Base-by-base conservation (phyloP, 2,329 filamentous ascomycete species). In the Ophiostoma sp. region DNA sequence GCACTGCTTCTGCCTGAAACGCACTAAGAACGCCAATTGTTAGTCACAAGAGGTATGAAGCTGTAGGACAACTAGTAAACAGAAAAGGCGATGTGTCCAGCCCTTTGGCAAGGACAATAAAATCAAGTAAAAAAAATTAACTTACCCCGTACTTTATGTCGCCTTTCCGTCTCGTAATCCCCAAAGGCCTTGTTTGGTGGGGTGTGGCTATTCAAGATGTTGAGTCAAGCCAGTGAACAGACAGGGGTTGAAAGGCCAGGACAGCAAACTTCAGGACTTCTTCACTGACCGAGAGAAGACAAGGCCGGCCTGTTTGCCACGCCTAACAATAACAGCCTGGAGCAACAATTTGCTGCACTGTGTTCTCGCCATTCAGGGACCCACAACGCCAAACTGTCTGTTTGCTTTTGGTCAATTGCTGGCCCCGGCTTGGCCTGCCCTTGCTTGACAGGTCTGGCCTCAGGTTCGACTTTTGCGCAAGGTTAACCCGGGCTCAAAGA, bases 1-100 rank as follows among this genome's bases (percentile, higher is more conserved):
- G 61, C 61, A 66, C 61, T 45, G 50, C 59, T 45, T 66, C 36
- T 28, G 36, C 36, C 36, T 66, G 61, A 66, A 45, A 66, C 61
- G 12, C n/a, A 28, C 36, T 66, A 66, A 11, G 22, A 45, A 45
- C 11, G 36, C 33, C 19, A 42, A 66, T 25, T 28, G 61, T 66
- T 66, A 66, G 61, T 45, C 61, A 66, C 11, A 66, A 17, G 22
- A 19, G 22, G 4, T 17, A 28, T 15, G 19, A 64, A 12, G 11
- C n/a, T 28, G n/a, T 42, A 42, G 33, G 59, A 25, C 59, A 42
- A 36, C 42, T 25, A 17, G 33, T 25, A 42, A 42, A 25, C 59
- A 39, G 15, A 25, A 64, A 42, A 64, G 33, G 33, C 59, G 59
- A 64, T 39, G 33, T 39, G 33, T 64, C 36, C n/a, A 25, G 33